Evolutionary conservation across 306 rosid species (phyloP), one percentile per base, ranked within the genome.

Genomic region (Dryas octopetala): DNA sequence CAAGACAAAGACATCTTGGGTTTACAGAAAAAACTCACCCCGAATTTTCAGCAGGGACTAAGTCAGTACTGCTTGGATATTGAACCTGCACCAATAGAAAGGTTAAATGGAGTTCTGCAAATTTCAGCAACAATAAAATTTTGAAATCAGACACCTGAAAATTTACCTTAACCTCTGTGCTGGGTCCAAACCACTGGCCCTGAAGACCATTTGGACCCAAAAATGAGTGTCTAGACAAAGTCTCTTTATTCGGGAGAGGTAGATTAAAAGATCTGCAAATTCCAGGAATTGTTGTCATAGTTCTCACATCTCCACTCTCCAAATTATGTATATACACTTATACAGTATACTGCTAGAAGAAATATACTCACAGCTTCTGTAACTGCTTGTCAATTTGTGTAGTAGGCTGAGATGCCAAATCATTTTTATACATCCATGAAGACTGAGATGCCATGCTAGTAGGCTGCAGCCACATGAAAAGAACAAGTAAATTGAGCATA

Each of bases 161-260:
- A 32, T 68, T 74, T 81, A 92, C 99, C 98, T 92, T 96, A 58
- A 80, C 71, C 83, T 79, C 88, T 53, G 90, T 74, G 49, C 85
- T 89, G 23, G 98, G 97, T 63, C 89, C 98, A 47, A 70, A 91
- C 99, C 99, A 92, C 84, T 96, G 98, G 63, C 91, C 93, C 73
- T 70, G 89, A 73, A 96, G 94, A 81, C 98, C 99, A 88, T 81
- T 92, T 49, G 96, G 98, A 66, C 99, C 99, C 81, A 96, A 85
- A 83, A 92, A 79, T 55, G 98, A 96, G 82, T 96, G 99, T 82
- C 99, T 90, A 65, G 97, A 96, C 85, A 92, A 81, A 71, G 99
- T 96, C 76, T 96, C 99, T 80, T 88, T 90, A 77, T 89, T 96
- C 46, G 99, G 97, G 76, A 70, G 79, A 40, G 90, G 87, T 61